These are phyloP conservation scores for Malassezia obtusa DNA, from an alignment of 1,284 basidiomycete species.

Conservation along the genomic window DNA sequence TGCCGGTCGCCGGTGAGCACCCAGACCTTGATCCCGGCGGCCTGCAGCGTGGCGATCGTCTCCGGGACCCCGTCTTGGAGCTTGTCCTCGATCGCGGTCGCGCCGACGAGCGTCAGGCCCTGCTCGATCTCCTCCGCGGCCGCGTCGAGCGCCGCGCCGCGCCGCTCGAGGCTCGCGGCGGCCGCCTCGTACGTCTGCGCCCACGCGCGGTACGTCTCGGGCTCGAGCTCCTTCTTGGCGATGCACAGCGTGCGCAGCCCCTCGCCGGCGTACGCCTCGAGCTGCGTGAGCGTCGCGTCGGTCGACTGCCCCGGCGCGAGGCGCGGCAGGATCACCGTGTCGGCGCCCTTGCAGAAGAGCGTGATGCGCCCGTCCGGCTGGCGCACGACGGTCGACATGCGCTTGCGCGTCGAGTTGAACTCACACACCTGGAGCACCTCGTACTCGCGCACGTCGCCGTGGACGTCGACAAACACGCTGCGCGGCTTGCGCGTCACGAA, in stretches of 20 bases:
- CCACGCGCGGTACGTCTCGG: conserved; percentile 86
- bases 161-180: conserved; percentile 79
- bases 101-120: conserved; percentile 81
- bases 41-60: conserved; percentile 91
- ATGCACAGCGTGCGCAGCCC: conserved; percentile 93
- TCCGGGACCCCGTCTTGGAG: conserved; percentile 97
- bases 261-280: conserved; percentile 75
- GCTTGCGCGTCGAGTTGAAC: conserved; percentile 93
- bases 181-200: conserved; percentile 76
- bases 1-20: conserved; percentile 94
- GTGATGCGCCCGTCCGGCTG: conserved; percentile 83
- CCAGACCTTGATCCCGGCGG: conserved; percentile 98
- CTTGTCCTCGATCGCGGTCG: conserved; percentile 97
- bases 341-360: conserved; percentile 92
- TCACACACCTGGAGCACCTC: conserved; percentile 94
- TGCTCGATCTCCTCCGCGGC: conserved; percentile 94
- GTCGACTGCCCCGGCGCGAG: conserved; percentile 56
- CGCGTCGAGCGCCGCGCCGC: conserved; percentile 83
- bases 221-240: conserved; percentile 80
- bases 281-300: conserved; percentile 76
- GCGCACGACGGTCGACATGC: conserved; percentile 91
- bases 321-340: conserved; percentile 65
- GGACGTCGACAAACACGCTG: conserved; percentile 77
- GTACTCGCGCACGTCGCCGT: conserved; percentile 66
- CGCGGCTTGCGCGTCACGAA: conserved; percentile 93